Conservation (phyloP, 208 protist species). For the Wallacemonas sp. region DNA sequence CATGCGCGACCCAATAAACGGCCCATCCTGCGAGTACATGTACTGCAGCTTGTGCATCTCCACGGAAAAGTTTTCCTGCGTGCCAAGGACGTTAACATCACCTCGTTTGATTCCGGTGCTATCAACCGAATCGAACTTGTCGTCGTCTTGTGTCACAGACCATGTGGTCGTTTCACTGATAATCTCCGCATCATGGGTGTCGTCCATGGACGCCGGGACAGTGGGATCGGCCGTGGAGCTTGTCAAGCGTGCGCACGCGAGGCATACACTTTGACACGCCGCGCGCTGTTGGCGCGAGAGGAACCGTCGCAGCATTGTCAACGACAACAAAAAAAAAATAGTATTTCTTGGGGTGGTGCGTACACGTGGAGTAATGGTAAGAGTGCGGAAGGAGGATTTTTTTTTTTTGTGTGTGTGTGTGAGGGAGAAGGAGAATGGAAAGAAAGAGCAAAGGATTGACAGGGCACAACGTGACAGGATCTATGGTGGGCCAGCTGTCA, state of each 20-base stretch:
- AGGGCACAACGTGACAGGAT: too few relatives aligned
- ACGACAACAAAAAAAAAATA: too few relatives aligned
- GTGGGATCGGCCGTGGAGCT: not conserved
- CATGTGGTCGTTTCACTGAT: slow-evolving; percentile 37
- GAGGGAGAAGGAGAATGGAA: too few relatives aligned
- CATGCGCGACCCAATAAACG: slow-evolving; percentile 69
- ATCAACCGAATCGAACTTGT: slow-evolving; percentile 14
- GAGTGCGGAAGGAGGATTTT: too few relatives aligned
- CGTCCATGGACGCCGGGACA: not conserved
- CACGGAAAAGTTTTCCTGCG: slow-evolving; percentile 42
- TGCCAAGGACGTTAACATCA: slow-evolving; percentile 45
- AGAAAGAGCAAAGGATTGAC: too few relatives aligned
- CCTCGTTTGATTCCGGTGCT: slow-evolving; percentile 30
- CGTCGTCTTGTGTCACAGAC: slow-evolving; percentile 5
- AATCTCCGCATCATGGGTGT: slow-evolving; percentile 44
- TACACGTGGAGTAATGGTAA: too few relatives aligned
- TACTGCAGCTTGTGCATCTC: slow-evolving; percentile 76
- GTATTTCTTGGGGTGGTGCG: too few relatives aligned
- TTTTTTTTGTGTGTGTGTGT: too few relatives aligned
- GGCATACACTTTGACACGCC: not conserved
- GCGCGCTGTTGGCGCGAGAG: not conserved
- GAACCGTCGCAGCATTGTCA: slow-evolving; percentile 6
- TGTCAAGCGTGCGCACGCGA: not conserved
- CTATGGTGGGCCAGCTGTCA: too few relatives aligned
- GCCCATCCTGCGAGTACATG: slow-evolving; percentile 80